phyloP scores from a whole-genome alignment of 1,139 yeast genomes.

The Taphrina betulina region DNA sequence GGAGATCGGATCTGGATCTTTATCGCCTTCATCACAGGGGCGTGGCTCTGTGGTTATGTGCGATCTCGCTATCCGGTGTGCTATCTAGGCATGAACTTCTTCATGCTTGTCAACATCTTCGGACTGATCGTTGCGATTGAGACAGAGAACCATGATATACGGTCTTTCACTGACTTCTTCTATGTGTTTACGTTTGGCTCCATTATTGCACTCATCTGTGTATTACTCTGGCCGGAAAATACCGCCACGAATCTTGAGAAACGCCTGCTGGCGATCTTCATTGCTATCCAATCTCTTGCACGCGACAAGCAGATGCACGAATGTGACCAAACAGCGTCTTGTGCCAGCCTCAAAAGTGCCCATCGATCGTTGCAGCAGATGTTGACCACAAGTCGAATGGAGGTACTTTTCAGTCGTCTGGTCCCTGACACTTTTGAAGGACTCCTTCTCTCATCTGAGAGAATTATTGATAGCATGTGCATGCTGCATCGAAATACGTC shows the following conservation, averaged over 20 bases:
- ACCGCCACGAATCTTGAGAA: conserved; percentile 3
- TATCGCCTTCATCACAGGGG: conserved; percentile 4
- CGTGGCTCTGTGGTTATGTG: conserved; percentile 11
- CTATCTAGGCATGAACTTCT: conserved; percentile 20
- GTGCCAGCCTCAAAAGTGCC: too few species aligned
- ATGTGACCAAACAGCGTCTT: too few species aligned
- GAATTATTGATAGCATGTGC: too few species aligned
- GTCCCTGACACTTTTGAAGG: too few species aligned
- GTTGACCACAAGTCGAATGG: too few species aligned
- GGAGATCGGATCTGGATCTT: conserved; percentile 15
- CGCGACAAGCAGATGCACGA: too few species aligned
- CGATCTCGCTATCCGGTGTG: conserved; percentile 4
- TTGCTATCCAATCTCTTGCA: too few species aligned
- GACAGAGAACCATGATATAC: not conserved
- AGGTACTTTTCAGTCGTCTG: too few species aligned
- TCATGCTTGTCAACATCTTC: conserved; percentile 17
- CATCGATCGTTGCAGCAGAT: too few species aligned
- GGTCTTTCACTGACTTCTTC: conserved; percentile 16
- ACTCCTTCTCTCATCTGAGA: too few species aligned
- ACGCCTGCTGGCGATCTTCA: not conserved
- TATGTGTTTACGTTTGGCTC: conserved; percentile 21
- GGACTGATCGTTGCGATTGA: conserved; percentile 16
- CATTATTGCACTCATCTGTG: conserved; percentile 3
- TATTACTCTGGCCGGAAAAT: conserved; percentile 9
- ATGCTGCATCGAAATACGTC: too few species aligned